Base-by-base conservation (phyloP, 1,284 basidiomycete genomes). In the Microbotryum violaceum region DNA sequence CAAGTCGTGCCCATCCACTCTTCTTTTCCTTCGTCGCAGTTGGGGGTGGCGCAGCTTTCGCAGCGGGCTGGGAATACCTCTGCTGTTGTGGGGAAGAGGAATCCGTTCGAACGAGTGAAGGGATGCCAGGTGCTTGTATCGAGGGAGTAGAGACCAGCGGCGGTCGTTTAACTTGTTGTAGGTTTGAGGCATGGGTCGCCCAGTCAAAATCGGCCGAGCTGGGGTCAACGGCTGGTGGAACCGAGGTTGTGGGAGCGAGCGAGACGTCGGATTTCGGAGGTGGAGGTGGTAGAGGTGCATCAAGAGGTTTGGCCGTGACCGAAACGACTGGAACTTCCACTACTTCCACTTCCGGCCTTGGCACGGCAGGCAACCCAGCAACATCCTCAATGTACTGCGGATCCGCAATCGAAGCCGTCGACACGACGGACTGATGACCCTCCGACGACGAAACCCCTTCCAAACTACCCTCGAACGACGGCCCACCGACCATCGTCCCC, bases 21-120 rank as follows among this genome's bases (percentile, higher is more conserved):
- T 83, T 87, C 76, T 87, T 88, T 71, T 87, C 86, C 76, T 88
- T 89, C 61, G 37, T 18, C 37, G 37, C 70, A 23, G 70, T 46
- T 23, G 70, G 62, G 18, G 72, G 68, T 27, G 59, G 45, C 54
- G 73, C 69, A 37, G 71, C 70, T 21, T 70, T 74, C 42, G 70
- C 23, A 27, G 31, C 9, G 31, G 60, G 62, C 14, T 58, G 52
- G 27, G 49, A 33, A 29, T 60, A 62, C n/a, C 59, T 61, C 33
- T 57, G 31, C 31, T 31, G 31, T 31, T 31, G 57, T 12, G 49
- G 56, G 49, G 61, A 45, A 61, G 49, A n/a, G n/a, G 31, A 33
- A 53, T n/a, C 25, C 25, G 33, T 25, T 31, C 51, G 51, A 3
- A n/a, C n/a, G 25, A 27, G 33, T 29, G 23, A 29, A n/a, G 20